phyloP scores from a whole-genome alignment of 768 basidiomycete genomes.

The Multifurca ochricompacta region DNA sequence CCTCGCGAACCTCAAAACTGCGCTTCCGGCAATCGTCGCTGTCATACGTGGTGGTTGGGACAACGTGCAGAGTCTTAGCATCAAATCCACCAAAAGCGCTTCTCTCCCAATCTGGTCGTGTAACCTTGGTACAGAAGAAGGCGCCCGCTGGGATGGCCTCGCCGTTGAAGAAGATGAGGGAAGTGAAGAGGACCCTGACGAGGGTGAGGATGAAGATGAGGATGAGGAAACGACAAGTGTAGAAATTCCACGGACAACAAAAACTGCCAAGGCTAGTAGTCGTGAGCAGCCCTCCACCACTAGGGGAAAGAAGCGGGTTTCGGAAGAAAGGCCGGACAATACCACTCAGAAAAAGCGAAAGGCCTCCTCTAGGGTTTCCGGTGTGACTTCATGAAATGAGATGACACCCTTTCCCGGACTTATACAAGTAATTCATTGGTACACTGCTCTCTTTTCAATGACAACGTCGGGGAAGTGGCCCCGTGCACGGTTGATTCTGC shows the following conservation, averaged over 20 bases:
- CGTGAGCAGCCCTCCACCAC: constrained; percentile 1
- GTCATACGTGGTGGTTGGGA: constrained; percentile 79
- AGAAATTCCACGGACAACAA: neutral
- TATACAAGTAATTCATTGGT: too few species aligned
- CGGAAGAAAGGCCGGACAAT: constrained; percentile 31
- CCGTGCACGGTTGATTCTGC: too few species aligned
- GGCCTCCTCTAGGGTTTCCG: neutral
- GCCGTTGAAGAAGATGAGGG: constrained; percentile 25
- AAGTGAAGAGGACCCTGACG: constrained; percentile 12
- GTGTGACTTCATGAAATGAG: too few species aligned
- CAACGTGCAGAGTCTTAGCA: constrained; percentile 79
- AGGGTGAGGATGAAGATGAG: neutral
- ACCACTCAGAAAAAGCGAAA: constrained; percentile 21
- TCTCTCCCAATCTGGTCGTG: constrained; percentile 91
- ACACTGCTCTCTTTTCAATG: too few species aligned
- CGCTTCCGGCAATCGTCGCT: constrained; percentile 66
- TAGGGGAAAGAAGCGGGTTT: constrained; percentile 29
- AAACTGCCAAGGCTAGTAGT: constrained; percentile 9
- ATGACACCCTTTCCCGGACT: too few species aligned
- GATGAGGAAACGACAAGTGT: neutral
- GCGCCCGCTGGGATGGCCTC: constrained; percentile 54
- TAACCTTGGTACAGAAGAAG: constrained; percentile 51
- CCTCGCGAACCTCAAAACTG: constrained; percentile 66
- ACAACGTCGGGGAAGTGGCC: too few species aligned
- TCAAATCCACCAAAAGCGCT: constrained; percentile 82